phyloP scores from a whole-genome alignment of 2,329 filamentous ascomycete genomes.

The Drechslerella dactyloides region DNA sequence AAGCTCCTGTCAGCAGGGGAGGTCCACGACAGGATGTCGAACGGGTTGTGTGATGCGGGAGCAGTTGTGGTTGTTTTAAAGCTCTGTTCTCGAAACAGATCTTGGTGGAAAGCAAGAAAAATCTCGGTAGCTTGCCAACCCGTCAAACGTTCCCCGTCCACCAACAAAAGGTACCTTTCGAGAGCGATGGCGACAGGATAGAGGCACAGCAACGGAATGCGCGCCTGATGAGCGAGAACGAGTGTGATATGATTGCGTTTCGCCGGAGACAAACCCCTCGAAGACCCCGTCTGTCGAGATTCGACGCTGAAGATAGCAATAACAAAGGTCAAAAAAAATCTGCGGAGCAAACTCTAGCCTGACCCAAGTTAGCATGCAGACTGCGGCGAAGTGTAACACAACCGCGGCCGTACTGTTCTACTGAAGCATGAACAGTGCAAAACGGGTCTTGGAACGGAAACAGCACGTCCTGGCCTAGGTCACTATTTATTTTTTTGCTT shows the following conservation, averaged over 20 bases:
- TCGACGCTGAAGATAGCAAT: conserved; percentile 15
- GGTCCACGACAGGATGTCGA: conserved; percentile 12
- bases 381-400: conserved; percentile 41
- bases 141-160: conserved; percentile 19
- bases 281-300: conserved; percentile 44
- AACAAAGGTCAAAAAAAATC: conserved; percentile 22
- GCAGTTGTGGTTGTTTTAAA: conserved; percentile 45
- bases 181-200: conserved; percentile 6
- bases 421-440: conserved; percentile 31
- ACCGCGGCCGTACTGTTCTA: conserved; percentile 27
- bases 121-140: conserved; percentile 46
- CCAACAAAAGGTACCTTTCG: conserved; percentile 8
- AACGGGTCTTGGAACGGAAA: conserved; percentile 41
- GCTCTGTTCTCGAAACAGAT: conserved; percentile 48
- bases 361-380: conserved; percentile 22
- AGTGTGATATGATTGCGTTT: conserved; percentile 10
- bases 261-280: conserved; percentile 17
- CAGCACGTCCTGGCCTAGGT: conserved; percentile 12
- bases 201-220: conserved; percentile 5
- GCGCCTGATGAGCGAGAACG: conserved; percentile 16
- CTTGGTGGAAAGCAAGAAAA: conserved; percentile 50
- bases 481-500: conserved; percentile 18
- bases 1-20: conserved; percentile 26
- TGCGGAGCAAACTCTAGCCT: conserved; percentile 20
- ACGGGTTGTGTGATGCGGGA: conserved; percentile 19